phyloP scores from a whole-genome alignment of 371 early-diverging fungal genomes.

The Circinella umbellata region DNA sequence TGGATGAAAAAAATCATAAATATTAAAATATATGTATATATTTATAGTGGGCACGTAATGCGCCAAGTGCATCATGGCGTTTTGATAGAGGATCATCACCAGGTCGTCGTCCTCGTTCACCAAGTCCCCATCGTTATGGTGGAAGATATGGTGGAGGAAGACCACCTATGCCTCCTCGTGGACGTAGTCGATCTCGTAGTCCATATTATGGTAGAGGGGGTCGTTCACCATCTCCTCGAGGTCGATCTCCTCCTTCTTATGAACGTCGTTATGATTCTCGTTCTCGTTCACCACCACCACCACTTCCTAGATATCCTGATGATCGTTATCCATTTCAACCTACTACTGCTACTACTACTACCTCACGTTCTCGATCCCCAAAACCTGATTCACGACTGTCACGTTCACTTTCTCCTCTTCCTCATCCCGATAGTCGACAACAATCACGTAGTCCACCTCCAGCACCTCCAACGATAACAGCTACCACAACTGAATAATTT shows the following conservation, averaged over 20 bases:
- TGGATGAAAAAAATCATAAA: too few species aligned
- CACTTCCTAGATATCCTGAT: slow-evolving; percentile 22
- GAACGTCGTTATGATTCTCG: slow-evolving; percentile 27
- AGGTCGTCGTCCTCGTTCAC: slow-evolving; percentile 75
- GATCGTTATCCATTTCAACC: slow-evolving; percentile 24
- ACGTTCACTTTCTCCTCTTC: slow-evolving; percentile 17
- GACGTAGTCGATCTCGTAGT: slow-evolving; percentile 23
- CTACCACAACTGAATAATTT: too few species aligned
- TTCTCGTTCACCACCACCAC: slow-evolving; percentile 31
- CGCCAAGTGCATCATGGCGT: slow-evolving; percentile 58
- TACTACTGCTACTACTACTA: slow-evolving; percentile 10
- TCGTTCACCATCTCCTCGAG: slow-evolving; percentile 27
- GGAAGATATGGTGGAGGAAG: slow-evolving; percentile 14
- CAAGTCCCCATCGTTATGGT: slow-evolving; percentile 28
- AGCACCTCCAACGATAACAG: too few species aligned
- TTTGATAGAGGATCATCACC: slow-evolving; percentile 67
- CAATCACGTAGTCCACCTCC: slow-evolving; percentile 3
- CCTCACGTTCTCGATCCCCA: slow-evolving; percentile 25
- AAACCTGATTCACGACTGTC: slow-evolving; percentile 14
- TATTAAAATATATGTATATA: too few species aligned
- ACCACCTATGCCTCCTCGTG: slow-evolving; percentile 10
- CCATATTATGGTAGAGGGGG: slow-evolving; percentile 23
- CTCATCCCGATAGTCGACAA: too few species aligned
- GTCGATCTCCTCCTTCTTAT: slow-evolving; percentile 29
- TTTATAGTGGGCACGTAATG: slow-evolving; percentile 32